Base-by-base conservation (phyloP, 768 basidiomycete species). In the Royoungia palumana region DNA sequence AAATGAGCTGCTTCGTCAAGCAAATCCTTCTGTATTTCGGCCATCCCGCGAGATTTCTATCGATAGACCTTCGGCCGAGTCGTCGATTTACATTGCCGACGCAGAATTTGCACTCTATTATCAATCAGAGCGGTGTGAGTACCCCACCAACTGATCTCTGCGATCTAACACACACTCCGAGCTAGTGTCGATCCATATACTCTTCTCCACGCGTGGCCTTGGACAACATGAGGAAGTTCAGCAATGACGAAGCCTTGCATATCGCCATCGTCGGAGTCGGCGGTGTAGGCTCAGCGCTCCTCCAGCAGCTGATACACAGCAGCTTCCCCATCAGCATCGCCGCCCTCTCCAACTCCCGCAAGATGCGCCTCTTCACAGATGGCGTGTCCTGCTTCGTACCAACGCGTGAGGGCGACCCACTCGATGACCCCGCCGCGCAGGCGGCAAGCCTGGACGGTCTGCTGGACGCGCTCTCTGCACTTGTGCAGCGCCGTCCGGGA, bases 221-320 rank as follows among this genome's bases (percentile, higher is more conserved):
- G 13, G 41, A 20, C 19, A 44, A 19, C 10, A 65, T 66, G 63
- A 59, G 41, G 40, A 27, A 17, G 27, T 42, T 41, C 11, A 41
- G 42, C 21, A 57, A 20, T 20, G 59, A 59, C 58, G 63, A 54
- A 63, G 73, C 50, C 66, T 73, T 70, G 46, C 55, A 67, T 11
- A 82, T 97, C 45, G 91, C 91, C 37, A 77, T 96, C 55, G 76
- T 97, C 47, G 96, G 96, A 49, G 80, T 92, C 27, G 96, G 96
- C 4, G 87, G 95, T 44, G 96, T 99, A 21, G 96, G 96, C 24
- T 75, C 81, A 35, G 90, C 92, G 63, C 81, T 98, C 59, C 75
- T 98, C 66, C 68, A 76, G 35, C 96, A 98, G 68, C 76, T 97
- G 20, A 75, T 82, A 4, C 35, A 51, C 12, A 76, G 84, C 30